Percentiles rank a stretch among this genome's conserved stretches.
Conservation (phyloP, 306 rosid genomes). For the Gillenia trifoliata region DNA sequence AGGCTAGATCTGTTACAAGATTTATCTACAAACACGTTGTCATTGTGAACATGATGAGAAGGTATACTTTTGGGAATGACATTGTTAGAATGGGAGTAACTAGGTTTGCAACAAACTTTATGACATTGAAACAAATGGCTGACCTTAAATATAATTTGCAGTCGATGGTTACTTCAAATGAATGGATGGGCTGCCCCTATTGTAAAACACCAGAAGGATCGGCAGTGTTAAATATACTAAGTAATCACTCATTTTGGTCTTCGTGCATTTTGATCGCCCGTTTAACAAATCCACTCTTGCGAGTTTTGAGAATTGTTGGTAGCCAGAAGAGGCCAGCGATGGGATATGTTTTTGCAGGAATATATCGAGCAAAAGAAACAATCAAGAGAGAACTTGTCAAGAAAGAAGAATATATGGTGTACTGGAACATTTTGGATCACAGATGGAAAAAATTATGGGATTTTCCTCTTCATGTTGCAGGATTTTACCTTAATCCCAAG, state of each 20-base stretch:
- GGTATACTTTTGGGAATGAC: conserved; percentile 64
- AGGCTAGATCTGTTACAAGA: conserved; percentile 63
- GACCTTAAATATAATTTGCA: conserved; percentile 68
- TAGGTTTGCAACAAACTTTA: conserved; percentile 46
- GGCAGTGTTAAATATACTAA: conserved; percentile 45
- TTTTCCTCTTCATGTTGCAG: conserved; percentile 69
- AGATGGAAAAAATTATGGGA: conserved; percentile 59
- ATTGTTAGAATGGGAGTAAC: conserved; percentile 55
- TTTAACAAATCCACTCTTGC: conserved; percentile 55
- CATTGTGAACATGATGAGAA: conserved; percentile 63
- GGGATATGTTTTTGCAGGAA: conserved; percentile 68
- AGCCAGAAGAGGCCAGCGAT: conserved; percentile 70
- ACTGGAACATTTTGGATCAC: conserved; percentile 70
- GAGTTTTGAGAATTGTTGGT: conserved; percentile 40
- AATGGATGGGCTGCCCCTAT: conserved; percentile 60
- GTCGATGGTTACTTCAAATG: conserved; percentile 73
- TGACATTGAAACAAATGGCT: conserved; percentile 65
- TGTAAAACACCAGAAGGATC: conserved; percentile 60
- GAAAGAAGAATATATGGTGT: conserved; percentile 61
- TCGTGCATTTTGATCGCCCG: conserved; percentile 49
- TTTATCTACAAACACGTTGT: conserved; percentile 55
- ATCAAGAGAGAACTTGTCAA: conserved; percentile 58
- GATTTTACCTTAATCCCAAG: conserved; percentile 76
- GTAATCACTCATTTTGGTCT: conserved; percentile 66
- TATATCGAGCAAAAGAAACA: conserved; percentile 62